Conservation (phyloP, 306 rosid genomes). For the Rosa persica region DNA sequence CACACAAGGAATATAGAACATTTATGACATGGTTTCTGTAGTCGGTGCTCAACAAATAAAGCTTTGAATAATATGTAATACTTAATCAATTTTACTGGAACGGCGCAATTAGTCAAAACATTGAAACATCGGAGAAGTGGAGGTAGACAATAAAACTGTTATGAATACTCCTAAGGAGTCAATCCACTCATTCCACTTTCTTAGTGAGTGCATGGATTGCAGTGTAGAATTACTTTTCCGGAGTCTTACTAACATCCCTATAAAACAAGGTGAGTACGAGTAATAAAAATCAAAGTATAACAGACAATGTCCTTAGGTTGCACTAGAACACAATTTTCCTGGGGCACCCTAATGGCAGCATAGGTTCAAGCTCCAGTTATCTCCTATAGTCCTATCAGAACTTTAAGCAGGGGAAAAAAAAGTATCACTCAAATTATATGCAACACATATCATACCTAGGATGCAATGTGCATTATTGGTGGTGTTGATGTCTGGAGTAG, state of each 20-base stretch:
- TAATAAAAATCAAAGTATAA: background rate
- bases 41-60: background rate
- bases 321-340: background rate
- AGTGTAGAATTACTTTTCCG: background rate
- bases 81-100: background rate
- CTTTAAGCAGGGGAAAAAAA: background rate
- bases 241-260: background rate
- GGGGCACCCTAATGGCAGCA: background rate
- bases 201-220: background rate
- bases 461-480: conserved; percentile 39
- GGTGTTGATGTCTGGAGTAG: conserved; percentile 43
- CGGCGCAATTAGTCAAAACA: background rate
- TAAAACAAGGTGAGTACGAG: conserved; percentile 4
- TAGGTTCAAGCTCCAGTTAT: background rate
- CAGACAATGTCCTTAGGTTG: background rate
- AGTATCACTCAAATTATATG: background rate
- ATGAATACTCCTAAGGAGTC: background rate
- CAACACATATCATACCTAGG: conserved; percentile 49
- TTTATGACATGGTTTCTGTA: background rate
- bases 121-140: background rate
- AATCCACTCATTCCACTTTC: background rate
- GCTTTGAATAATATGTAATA: background rate
- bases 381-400: background rate
- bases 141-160: background rate
- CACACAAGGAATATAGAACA: background rate